phyloP scores from a whole-genome alignment of 2,329 filamentous ascomycete genomes.

The Phialophora verrucosa region DNA sequence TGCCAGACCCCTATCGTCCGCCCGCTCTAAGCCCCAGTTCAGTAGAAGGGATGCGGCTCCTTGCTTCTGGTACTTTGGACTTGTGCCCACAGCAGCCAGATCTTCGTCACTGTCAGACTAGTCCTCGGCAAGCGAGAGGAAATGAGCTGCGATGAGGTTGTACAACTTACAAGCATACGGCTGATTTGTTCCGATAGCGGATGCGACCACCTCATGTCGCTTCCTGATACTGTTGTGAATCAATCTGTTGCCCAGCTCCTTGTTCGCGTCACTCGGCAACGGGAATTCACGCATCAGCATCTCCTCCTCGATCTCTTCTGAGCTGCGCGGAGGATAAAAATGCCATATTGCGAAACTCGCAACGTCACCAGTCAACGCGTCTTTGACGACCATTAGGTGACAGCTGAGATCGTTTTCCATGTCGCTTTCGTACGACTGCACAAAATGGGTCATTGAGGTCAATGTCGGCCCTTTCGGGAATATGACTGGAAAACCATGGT shows the following conservation, averaged over 20 bases:
- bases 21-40: conserved; percentile 33
- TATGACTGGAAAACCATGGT: conserved; percentile 29
- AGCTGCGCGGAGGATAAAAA: conserved; percentile 28
- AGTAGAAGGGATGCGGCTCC: conserved; percentile 33
- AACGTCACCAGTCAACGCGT: conserved; percentile 33
- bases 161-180: conserved; percentile 33
- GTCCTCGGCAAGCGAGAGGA: not conserved
- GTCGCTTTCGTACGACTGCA: conserved; percentile 26
- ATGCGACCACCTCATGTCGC: conserved; percentile 33
- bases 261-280: conserved; percentile 33
- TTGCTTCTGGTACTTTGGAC: conserved; percentile 31
- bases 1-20: conserved; percentile 32
- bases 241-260: conserved; percentile 29
- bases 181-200: conserved; percentile 18
- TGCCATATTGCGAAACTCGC: conserved; percentile 36
- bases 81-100: conserved; percentile 33
- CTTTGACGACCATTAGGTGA: conserved; percentile 36
- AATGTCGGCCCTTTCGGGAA: conserved; percentile 35
- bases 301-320: conserved; percentile 32
- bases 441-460: conserved; percentile 30
- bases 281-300: conserved; percentile 29
- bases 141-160: not conserved
- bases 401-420: conserved; percentile 34
- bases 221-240: conserved; percentile 33
- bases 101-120: conserved; percentile 12